Base-by-base conservation (phyloP, 306 rosid genomes). In the Oxytropis ochrocephala region DNA sequence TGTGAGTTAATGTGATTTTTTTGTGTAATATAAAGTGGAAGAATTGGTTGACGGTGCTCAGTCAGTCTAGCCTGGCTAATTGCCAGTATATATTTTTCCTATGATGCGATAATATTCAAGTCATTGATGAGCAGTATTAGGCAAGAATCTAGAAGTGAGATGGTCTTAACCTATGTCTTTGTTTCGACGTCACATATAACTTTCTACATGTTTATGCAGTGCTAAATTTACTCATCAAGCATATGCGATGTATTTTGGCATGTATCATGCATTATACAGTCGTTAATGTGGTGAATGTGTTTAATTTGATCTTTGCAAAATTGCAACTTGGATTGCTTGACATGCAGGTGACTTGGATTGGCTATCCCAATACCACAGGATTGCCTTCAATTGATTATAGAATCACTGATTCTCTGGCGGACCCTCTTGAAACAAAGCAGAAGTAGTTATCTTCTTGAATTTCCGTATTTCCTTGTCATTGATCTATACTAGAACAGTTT, bases 321-420 rank as follows among this genome's bases (percentile, higher is more conserved):
- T 39, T 58, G 64, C n/a, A 17, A 42, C 64, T 51, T 21, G 43
- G 51, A 10, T 73, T 86, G 53, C 73, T 70, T 75, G 72, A 67
- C 71, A 9, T 73, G 58, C 77, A 94, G 99, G 99, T 89, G 57
- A 91, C 97, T 73, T 94, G 99, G 99, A 94, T 94, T 76, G 99
- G 99, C 56, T 94, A 94, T 76, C 99, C 99, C 33, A 94, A 94
- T 81, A 94, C 99, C 55, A 94, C 99, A 54, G 99, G 99, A 60
- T 89, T 94, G 85, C 97, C 97, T 55, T 66, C 97, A 13, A 85
- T 94, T 81, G 99, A 94, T 77, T 94, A 94, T 64, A 91, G 99
- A 81, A 87, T 94, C 66, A 84, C 95, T 42, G 99, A 94, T 89
- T 85, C 99, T 14, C 82, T 85, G 79, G 92, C 91, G n/a, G 99